These are phyloP conservation scores for Testicularia cyperi DNA, from an alignment of 1,284 basidiomycete species.

Conservation along the genomic window DNA sequence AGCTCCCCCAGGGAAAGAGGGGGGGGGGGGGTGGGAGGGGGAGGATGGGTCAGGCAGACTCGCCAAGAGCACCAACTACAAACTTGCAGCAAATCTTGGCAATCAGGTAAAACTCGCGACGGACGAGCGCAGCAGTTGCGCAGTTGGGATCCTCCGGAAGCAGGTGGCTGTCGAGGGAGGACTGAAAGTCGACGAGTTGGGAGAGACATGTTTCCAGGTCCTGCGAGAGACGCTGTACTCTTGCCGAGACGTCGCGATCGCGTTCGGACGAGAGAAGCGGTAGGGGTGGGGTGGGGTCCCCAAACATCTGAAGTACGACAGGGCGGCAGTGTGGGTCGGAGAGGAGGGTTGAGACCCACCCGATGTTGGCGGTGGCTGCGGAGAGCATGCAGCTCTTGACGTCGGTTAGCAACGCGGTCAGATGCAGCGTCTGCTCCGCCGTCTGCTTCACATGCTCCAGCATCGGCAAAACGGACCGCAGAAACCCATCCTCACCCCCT, in stretches of 20 bases:
- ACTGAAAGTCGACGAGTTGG: neutral
- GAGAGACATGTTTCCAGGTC: conserved; percentile 4
- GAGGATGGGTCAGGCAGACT: too few relatives aligned
- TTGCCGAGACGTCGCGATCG: neutral
- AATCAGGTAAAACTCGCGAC: conserved; percentile 12
- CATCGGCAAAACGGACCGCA: too few relatives aligned
- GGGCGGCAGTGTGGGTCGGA: too few relatives aligned
- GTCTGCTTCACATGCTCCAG: neutral
- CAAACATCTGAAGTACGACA: neutral
- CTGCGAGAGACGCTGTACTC: conserved; percentile 6
- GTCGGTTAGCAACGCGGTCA: conserved; percentile 7
- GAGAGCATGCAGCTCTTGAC: conserved; percentile 12
- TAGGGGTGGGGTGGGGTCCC: neutral
- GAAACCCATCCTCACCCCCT: conserved; percentile 1
- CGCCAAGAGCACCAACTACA: conserved; percentile 12
- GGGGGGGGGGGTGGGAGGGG: neutral
- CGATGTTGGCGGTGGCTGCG: neutral
- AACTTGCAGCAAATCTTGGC: conserved; percentile 28
- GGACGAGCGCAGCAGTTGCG: conserved; percentile 1
- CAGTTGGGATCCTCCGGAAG: too few relatives aligned
- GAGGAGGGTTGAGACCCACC: too few relatives aligned
- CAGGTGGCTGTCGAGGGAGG: too few relatives aligned
- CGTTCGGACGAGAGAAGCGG: neutral
- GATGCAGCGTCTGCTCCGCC: conserved; percentile 1
- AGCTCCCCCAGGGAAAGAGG: neutral